Evolutionary conservation across 176 grass and related monocot species (phyloP).

Genomic region (Thalia dealbata): DNA sequence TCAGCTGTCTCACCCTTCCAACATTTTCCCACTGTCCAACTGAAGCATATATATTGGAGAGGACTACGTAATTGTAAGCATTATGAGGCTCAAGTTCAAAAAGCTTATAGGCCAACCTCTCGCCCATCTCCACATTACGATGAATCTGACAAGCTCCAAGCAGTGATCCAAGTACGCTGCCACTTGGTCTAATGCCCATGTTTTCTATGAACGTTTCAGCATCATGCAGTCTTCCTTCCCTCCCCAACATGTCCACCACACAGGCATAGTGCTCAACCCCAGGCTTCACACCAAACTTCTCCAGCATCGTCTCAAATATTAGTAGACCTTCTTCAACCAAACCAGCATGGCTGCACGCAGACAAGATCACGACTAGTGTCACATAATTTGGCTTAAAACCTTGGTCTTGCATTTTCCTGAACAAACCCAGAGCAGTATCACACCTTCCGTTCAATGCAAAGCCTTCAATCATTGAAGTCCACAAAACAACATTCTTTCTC

Average conservation of each 20-base stretch:
- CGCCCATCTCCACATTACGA: slow-evolving; percentile 20
- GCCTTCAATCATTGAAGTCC: slow-evolving; percentile 23
- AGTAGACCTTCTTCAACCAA: slow-evolving; percentile 9
- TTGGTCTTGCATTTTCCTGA: slow-evolving; percentile 4
- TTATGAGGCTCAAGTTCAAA: slow-evolving; percentile 17
- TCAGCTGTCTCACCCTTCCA: slow-evolving; percentile 1
- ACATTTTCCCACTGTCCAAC: slow-evolving; percentile 18
- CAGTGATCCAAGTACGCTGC: slow-evolving; percentile 10
- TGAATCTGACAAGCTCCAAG: slow-evolving; percentile 25
- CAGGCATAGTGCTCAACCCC: slow-evolving; percentile 20
- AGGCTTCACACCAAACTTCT: slow-evolving; percentile 11
- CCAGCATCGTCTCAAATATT: slow-evolving; percentile 13
- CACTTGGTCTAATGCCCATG: neutral
- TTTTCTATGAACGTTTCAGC: slow-evolving; percentile 19
- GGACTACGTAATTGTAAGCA: slow-evolving; percentile 17
- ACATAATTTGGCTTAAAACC: slow-evolving; percentile 7
- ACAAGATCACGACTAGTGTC: slow-evolving; percentile 17
- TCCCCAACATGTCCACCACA: slow-evolving; percentile 23
- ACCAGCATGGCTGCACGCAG: slow-evolving; percentile 14
- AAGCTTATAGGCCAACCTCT: slow-evolving; percentile 13
- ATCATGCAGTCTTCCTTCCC: slow-evolving; percentile 17
- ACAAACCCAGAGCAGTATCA: slow-evolving; percentile 9
- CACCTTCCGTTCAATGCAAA: slow-evolving; percentile 17
- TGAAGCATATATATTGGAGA: slow-evolving; percentile 25
- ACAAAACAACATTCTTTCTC: slow-evolving; percentile 10